Evolutionary conservation across 2,329 filamentous ascomycete species (phyloP), one percentile per base, ranked within the genome.

Genomic region (Fusarium siculi): DNA sequence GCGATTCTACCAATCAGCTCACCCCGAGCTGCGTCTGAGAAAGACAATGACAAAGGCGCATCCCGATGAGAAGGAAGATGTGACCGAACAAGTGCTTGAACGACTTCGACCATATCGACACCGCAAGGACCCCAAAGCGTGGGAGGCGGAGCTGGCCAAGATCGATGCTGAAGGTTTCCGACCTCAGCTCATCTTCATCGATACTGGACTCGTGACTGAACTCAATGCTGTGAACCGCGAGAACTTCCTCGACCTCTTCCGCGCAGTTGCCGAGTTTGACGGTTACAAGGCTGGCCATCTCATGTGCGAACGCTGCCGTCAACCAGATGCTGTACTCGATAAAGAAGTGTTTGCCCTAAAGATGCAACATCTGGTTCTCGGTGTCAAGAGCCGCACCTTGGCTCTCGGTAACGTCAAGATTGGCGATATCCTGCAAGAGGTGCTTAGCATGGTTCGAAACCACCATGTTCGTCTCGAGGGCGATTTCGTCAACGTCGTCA

Each of bases 401-500:
- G 95, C 96, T 1, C 87, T 99, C 0, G 96, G 96, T 9, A 97
- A 94, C 79, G 93, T 99, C 83, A 97, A 95, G 84, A 98, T 99
- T 71, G 96, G 96, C 16, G 96, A 99, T 76, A 95, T 99, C 25
- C 83, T 99, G 36, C 95, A 96, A 78, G 90, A 97, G 76, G 96
- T 98, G 0, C 86, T 99, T 49, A 88, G 88, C 66, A 98, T 99
- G 95, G 96, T 99, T 36, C 90, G 96, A 62, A 85, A 87, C 15
- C 96, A 99, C 80, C 96, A 99, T 79, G 96, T 99, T 8, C 89
- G 96, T 14, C 88, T 99, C 56, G 96, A 99, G 82, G 96, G 96
- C 14, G 96, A 99, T 81, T 99, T 98, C 80, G 95, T 99, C 80
- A 99, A 99, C 79, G 96, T 99, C 9, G 96, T 99, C 36, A 92